Conservation (phyloP, 306 rosid genomes). For the Cicer arietinum region DNA sequence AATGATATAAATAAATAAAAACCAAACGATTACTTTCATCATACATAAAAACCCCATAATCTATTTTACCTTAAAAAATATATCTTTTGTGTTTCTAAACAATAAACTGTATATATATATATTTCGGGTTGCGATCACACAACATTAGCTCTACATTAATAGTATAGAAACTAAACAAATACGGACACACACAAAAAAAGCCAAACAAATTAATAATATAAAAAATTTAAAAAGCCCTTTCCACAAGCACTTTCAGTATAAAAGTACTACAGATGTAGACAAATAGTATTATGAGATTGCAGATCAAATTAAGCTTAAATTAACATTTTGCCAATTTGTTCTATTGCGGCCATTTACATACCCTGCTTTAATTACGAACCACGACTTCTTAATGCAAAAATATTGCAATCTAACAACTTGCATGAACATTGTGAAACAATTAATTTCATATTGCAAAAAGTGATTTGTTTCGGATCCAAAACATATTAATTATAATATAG, state of each 20-base stretch:
- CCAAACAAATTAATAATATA: not conserved
- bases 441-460: not conserved
- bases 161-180: too few relatives aligned
- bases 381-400: not conserved
- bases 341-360: not conserved
- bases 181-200: not conserved
- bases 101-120: too few relatives aligned
- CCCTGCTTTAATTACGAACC: constrained; percentile 38
- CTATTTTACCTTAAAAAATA: too few relatives aligned
- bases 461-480: constrained; percentile 1
- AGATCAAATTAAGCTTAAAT: constrained; percentile 24
- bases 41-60: too few relatives aligned
- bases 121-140: too few relatives aligned
- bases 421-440: constrained; percentile 6
- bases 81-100: too few relatives aligned
- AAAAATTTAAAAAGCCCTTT: not conserved
- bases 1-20: too few relatives aligned
- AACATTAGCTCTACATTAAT: too few relatives aligned
- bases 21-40: too few relatives aligned
- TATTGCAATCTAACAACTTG: constrained; percentile 51
- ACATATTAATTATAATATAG: not conserved
- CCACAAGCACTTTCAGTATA: constrained; percentile 25
- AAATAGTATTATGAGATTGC: not conserved
- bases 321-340: constrained; percentile 26
- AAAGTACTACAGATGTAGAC: constrained; percentile 9